These are phyloP conservation scores for Canavalia ensiformis DNA, from an alignment of 306 rosid genomes.

Conservation along the genomic window DNA sequence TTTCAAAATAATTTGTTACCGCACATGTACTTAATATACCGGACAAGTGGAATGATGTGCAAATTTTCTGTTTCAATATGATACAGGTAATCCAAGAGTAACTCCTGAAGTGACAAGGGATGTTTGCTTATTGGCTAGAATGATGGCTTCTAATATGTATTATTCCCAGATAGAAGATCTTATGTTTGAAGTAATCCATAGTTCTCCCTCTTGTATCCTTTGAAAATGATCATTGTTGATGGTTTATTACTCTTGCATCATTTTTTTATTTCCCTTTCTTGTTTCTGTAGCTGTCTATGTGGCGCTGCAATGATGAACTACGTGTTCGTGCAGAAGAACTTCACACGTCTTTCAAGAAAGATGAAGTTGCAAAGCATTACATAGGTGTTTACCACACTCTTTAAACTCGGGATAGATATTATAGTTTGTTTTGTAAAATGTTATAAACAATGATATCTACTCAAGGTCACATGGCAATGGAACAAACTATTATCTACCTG, in stretches of 20 bases:
- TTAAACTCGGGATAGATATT: not conserved
- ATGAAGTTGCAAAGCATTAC: constrained; percentile 95
- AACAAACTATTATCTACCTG: constrained; percentile 37
- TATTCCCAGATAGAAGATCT: constrained; percentile 99
- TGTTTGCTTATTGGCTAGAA: constrained; percentile 96
- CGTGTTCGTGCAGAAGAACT: constrained; percentile 81
- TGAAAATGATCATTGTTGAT: constrained; percentile 24
- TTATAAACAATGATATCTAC: not conserved
- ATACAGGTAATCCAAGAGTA: constrained; percentile 95
- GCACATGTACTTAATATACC: not conserved
- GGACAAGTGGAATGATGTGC: constrained; percentile 10
- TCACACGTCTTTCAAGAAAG: constrained; percentile 76
- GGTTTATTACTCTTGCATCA: constrained; percentile 15
- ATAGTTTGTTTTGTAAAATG: constrained; percentile 1
- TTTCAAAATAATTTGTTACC: no score
- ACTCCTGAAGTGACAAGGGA: constrained; percentile 99
- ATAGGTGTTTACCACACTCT: constrained; percentile 68
- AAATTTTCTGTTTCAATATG: constrained; percentile 28
- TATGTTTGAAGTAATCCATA: constrained; percentile 86
- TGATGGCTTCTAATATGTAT: constrained; percentile 98
- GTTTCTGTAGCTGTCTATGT: constrained; percentile 88
- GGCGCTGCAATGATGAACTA: constrained; percentile 98
- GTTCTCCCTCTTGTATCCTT: constrained; percentile 39
- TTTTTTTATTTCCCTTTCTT: constrained; percentile 35
- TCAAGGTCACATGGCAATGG: constrained; percentile 27